Evolutionary conservation across 1,139 yeast genomes (phyloP).

Genomic region (Blastobotrys raffinosifermentans): DNA sequence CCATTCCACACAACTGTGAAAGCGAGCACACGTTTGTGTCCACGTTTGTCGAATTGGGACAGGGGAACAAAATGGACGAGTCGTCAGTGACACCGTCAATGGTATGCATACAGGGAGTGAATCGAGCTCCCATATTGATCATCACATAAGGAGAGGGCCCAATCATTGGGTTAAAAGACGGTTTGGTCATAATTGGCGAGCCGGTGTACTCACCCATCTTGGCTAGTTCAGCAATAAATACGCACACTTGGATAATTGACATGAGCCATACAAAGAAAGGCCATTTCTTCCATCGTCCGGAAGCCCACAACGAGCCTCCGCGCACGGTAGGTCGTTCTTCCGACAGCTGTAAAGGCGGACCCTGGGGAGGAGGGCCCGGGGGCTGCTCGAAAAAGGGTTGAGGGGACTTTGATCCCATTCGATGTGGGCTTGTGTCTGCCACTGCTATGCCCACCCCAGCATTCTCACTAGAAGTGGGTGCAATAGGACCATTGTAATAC

Average conservation of each 20-base stretch:
- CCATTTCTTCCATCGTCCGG: constrained; percentile 14
- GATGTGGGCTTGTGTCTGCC: too few species aligned
- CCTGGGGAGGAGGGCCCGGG: too few species aligned
- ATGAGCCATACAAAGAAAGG: constrained; percentile 32
- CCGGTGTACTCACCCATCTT: constrained; percentile 59
- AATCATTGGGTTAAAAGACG: constrained; percentile 72
- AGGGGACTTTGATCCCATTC: too few species aligned
- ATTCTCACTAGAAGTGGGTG: too few species aligned
- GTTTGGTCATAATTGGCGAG: constrained; percentile 61
- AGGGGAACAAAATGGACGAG: constrained; percentile 47
- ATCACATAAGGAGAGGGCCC: constrained; percentile 70
- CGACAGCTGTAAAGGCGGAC: too few species aligned
- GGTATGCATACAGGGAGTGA: constrained; percentile 64
- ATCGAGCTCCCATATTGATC: constrained; percentile 67
- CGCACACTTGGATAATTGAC: constrained; percentile 45
- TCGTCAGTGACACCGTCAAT: constrained; percentile 49
- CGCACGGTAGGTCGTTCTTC: background rate
- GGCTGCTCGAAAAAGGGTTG: too few species aligned
- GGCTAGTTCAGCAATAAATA: constrained; percentile 63
- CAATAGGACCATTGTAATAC: too few species aligned
- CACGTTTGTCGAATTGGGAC: constrained; percentile 59
- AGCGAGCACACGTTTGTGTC: constrained; percentile 54
- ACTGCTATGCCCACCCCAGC: too few species aligned
- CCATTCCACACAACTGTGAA: constrained; percentile 57
- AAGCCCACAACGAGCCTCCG: background rate